Evolutionary conservation across 257 asterid species (phyloP).

Genomic region (Solanum clarkiae): DNA sequence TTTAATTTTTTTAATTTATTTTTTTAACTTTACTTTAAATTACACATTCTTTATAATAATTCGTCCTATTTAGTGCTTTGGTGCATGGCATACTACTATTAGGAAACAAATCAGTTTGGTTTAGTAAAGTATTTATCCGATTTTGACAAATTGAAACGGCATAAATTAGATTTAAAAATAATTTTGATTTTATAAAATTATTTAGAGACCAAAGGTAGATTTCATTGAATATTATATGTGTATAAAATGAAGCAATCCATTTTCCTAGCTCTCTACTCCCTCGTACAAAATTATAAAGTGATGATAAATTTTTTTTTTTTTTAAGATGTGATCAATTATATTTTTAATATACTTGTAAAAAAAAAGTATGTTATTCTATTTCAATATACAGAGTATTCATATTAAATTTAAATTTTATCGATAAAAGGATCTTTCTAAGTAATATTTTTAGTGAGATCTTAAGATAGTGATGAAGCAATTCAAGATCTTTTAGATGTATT

Average conservation of each 20-base stretch:
- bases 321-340: neutral
- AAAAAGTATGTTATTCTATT: no score
- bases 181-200: neutral
- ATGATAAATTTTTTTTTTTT: neutral
- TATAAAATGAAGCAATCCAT: neutral
- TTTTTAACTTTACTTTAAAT: neutral
- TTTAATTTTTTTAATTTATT: no score
- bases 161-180: no score
- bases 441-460: no score
- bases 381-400: no score
- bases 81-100: no score
- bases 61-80: neutral
- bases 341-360: no score
- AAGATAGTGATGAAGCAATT: no score
- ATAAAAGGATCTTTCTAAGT: no score
- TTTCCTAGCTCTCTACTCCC: neutral
- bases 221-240: neutral
- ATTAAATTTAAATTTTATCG: no score
- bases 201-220: no score
- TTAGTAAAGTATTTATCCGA: neutral
- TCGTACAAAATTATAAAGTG: neutral
- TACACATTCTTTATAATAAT: neutral
- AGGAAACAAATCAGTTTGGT: neutral
- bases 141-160: neutral
- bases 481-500: no score